phyloP scores from a whole-genome alignment of 2,329 filamentous ascomycete genomes.

The Colletotrichum salicis region DNA sequence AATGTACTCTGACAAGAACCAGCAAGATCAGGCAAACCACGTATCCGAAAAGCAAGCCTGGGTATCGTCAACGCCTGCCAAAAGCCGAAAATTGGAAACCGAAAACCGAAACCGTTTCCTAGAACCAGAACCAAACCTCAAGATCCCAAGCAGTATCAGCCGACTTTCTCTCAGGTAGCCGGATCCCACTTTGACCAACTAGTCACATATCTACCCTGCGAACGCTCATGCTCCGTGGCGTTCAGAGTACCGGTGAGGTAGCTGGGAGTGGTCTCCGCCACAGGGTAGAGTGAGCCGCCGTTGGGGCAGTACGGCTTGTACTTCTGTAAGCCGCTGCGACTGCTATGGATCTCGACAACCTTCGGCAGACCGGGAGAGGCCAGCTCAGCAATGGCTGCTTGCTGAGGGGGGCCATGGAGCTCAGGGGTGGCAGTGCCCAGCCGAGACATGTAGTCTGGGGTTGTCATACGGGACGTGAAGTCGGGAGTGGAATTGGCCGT shows the following conservation, averaged over 20 bases:
- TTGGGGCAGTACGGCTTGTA: slow-evolving; percentile 32
- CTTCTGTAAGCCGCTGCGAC: slow-evolving; percentile 23
- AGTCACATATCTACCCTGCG: slow-evolving; percentile 14
- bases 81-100: not conserved
- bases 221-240: slow-evolving; percentile 15
- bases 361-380: slow-evolving; percentile 33
- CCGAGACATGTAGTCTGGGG: slow-evolving; percentile 16
- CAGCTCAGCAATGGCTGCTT: slow-evolving; percentile 33
- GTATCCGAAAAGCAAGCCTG: slow-evolving; percentile 20
- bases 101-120: not conserved
- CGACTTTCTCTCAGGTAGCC: not conserved
- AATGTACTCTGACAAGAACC: slow-evolving; percentile 21
- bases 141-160: not conserved
- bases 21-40: slow-evolving; percentile 4
- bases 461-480: not conserved
- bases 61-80: slow-evolving; percentile 30
- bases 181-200: slow-evolving; percentile 28
- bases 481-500: not conserved
- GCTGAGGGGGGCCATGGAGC: slow-evolving; percentile 33
- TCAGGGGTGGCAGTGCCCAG: slow-evolving; percentile 34
- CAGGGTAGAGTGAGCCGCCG: slow-evolving; percentile 11
- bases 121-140: not conserved
- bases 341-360: slow-evolving; percentile 35
- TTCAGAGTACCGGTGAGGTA: slow-evolving; percentile 28
- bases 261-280: slow-evolving; percentile 19